These are phyloP conservation scores for Acacia acuminata DNA, from an alignment of 306 rosid species.

Conservation along the genomic window DNA sequence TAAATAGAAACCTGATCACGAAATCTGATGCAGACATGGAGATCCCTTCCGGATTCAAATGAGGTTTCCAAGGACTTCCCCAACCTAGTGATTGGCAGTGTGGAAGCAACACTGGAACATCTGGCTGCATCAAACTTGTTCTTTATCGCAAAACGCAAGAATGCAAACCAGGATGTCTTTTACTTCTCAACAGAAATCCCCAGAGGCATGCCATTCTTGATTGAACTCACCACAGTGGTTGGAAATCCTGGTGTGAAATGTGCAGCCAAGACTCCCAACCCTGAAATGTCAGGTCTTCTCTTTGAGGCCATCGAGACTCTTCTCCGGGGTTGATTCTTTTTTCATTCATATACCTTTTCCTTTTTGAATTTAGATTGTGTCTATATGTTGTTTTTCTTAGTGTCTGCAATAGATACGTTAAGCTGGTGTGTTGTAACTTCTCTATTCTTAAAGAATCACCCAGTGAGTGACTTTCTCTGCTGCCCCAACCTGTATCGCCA, in stretches of 20 bases:
- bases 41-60: slow-evolving; percentile 95
- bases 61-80: slow-evolving; percentile 89
- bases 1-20: slow-evolving; percentile 24
- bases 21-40: slow-evolving; percentile 77
- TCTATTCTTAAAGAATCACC: slow-evolving; percentile 5
- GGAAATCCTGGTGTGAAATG: slow-evolving; percentile 83
- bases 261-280: slow-evolving; percentile 93
- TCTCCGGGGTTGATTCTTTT: slow-evolving; percentile 55
- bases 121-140: slow-evolving; percentile 79
- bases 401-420: slow-evolving; percentile 39
- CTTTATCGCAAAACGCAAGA: slow-evolving; percentile 88
- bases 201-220: slow-evolving; percentile 71
- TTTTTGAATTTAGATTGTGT: slow-evolving; percentile 31
- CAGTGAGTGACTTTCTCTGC: slow-evolving; percentile 29
- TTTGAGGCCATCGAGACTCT: slow-evolving; percentile 85
- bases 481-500: slow-evolving; percentile 21
- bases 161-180: slow-evolving; percentile 93
- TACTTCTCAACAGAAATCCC: slow-evolving; percentile 91
- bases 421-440: slow-evolving; percentile 28
- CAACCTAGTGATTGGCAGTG: slow-evolving; percentile 50
- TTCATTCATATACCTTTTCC: neutral
- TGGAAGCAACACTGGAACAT: slow-evolving; percentile 67
- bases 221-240: slow-evolving; percentile 73
- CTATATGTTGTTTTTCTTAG: slow-evolving; percentile 38
- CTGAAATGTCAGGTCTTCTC: slow-evolving; percentile 76